Conservation (phyloP, 495 filamentous ascomycete genomes). For the Neurospora hispaniola region DNA sequence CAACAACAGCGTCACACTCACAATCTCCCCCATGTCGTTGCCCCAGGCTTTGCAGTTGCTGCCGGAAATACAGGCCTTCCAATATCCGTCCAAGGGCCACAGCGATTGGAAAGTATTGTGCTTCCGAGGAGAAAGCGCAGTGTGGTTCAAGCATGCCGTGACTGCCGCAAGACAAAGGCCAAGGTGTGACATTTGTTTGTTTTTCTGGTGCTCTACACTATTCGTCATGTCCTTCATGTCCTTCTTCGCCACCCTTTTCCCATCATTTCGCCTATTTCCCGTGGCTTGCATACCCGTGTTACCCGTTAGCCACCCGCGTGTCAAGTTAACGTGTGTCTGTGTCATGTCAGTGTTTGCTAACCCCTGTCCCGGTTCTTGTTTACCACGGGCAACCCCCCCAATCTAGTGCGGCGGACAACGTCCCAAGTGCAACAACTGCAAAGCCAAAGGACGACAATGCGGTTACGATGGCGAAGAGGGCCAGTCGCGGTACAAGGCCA, state of each 20-base stretch:
- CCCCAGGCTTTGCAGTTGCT: neutral
- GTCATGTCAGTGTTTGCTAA: neutral
- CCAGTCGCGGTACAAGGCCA: neutral
- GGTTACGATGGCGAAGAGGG: neutral
- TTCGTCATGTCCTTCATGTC: neutral
- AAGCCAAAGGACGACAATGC: neutral
- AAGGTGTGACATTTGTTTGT: neutral
- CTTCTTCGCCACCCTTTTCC: neutral
- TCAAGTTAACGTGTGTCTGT: neutral
- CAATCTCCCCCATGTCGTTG: neutral
- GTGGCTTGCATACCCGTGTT: neutral
- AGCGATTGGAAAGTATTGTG: neutral
- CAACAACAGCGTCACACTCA: neutral
- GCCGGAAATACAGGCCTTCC: neutral
- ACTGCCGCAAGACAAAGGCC: neutral
- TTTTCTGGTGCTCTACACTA: neutral
- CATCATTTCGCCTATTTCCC: neutral
- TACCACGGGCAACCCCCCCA: neutral
- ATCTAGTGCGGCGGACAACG: neutral
- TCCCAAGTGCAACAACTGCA: neutral
- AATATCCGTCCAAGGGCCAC: neutral
- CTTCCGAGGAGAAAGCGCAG: neutral
- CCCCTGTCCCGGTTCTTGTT: neutral
- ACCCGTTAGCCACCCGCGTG: neutral
- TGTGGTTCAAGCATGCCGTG: neutral